Evolutionary conservation across 2,329 filamentous ascomycete species (phyloP), one percentile per base, ranked within the genome.

Genomic region (Boeremia exigua): DNA sequence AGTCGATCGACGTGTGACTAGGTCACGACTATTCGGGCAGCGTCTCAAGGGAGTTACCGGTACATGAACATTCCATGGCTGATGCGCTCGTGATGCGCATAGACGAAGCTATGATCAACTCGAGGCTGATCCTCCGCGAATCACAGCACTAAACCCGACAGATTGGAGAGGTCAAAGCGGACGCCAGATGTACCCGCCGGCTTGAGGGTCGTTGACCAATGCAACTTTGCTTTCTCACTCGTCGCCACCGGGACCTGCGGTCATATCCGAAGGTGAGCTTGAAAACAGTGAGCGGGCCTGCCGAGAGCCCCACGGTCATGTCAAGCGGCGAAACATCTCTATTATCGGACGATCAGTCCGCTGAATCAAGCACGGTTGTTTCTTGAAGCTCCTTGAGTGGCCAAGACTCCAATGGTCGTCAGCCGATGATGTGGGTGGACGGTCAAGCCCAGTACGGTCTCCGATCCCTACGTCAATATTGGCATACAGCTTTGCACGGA

Each of bases 31-130:
- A 55, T 55, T 61, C 59, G 59, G 58, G 56, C 54, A 44, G 50
- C 44, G 25, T 23, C 45, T 47, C 36, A 50, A 54, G 50, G 43
- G 47, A 59, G 52, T 23, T 23, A 23, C 19, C 19, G 19, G 19
- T 23, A 23, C 19, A 23, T 23, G 19, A 23, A 23, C 37, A 48
- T 48, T 51, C 48, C 46, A 55, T 46, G 48, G 45, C 39, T 48
- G 47, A 58, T 56, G 60, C 37, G 45, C 57, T 60, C 40, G 50
- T 58, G 57, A 58, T 62, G 55, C 54, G 45, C 53, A 50, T 46
- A 54, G 45, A 57, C 33, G 45, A 49, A 59, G 66, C 66, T 65
- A 49, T 67, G 67, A 48, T 63, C 66, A 63, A 58, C 37, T 30
- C 55, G 50, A 54, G 61, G 61, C 61, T 48, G 34, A 39, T 17